Evolutionary conservation across 768 basidiomycete genomes (phyloP).

Genomic region (Lactarius sanguifluus): DNA sequence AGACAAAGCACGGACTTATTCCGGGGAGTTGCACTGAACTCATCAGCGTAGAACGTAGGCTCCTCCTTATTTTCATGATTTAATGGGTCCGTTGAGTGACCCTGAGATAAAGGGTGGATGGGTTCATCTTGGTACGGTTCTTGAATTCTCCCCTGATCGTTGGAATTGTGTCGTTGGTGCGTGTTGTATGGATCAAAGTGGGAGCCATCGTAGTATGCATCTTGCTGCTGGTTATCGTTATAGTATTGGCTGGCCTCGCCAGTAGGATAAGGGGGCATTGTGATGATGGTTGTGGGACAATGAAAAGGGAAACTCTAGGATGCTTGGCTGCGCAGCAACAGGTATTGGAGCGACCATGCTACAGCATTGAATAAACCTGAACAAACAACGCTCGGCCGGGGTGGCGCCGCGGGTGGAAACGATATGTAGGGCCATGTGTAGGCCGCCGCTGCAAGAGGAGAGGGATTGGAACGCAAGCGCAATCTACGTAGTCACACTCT

Average conservation of each 20-base stretch:
- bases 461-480: neutral
- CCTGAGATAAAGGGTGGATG: slow-evolving; percentile 1
- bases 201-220: slow-evolving; percentile 32
- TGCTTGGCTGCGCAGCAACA: slow-evolving; percentile 14
- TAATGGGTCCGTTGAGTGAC: slow-evolving; percentile 5
- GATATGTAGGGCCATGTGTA: neutral
- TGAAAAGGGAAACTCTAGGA: neutral
- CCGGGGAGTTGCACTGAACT: neutral
- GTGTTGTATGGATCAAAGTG: slow-evolving; percentile 46
- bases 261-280: slow-evolving; percentile 7
- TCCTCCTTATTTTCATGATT: slow-evolving; percentile 12
- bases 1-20: slow-evolving; percentile 10
- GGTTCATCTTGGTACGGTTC: slow-evolving; percentile 35
- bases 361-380: slow-evolving; percentile 18
- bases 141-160: slow-evolving; percentile 48
- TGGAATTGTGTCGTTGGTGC: slow-evolving; percentile 49
- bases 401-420: neutral
- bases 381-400: slow-evolving; percentile 10
- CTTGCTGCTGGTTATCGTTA: slow-evolving; percentile 16
- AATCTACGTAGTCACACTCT: neutral
- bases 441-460: neutral
- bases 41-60: neutral
- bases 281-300: neutral
- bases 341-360: slow-evolving; percentile 2
- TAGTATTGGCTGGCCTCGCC: neutral